Percentiles rank a stretch among this genome's conserved stretches.
Evolutionary conservation across 345 rosid genomes (phyloP).

Genomic region (Cochlearia excelsa): DNA sequence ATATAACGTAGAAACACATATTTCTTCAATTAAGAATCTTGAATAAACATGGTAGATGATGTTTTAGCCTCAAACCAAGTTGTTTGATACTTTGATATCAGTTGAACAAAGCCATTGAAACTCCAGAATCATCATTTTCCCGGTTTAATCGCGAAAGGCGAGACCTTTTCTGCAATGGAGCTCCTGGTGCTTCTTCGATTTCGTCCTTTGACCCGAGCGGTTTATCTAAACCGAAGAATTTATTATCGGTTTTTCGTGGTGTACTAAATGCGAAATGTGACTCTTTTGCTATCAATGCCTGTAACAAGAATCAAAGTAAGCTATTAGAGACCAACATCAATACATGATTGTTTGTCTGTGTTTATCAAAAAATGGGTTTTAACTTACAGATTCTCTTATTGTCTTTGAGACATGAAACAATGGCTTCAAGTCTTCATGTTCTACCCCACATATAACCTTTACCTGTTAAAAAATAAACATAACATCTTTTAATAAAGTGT

Average conservation of each 20-base stretch:
- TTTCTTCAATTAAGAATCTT: conserved; percentile 27
- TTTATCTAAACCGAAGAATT: conserved; percentile 30
- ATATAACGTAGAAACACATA: conserved; percentile 5
- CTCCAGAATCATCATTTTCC: conserved; percentile 41
- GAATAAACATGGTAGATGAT: conserved; percentile 20
- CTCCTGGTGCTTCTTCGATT: conserved; percentile 69
- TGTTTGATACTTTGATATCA: conserved; percentile 8
- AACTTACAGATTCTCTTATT: conserved; percentile 71
- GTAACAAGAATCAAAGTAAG: background rate
- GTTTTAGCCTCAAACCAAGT: conserved; percentile 17
- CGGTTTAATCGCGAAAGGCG: conserved; percentile 34
- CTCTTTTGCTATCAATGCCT: conserved; percentile 64
- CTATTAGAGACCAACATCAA: conserved; percentile 1
- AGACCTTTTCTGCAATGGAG: conserved; percentile 46
- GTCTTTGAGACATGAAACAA: conserved; percentile 63
- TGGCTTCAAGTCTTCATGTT: conserved; percentile 75
- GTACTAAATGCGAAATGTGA: conserved; percentile 65
- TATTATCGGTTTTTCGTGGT: conserved; percentile 46
- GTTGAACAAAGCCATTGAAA: conserved; percentile 56
- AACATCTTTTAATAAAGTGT: conserved; percentile 2
- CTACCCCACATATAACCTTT: conserved; percentile 63
- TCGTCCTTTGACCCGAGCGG: conserved; percentile 37
- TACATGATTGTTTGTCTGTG: background rate
- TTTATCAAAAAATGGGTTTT: background rate
- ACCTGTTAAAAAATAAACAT: conserved; percentile 42